Evolutionary conservation across 1,284 basidiomycete species (phyloP), one percentile per base, ranked within the genome.

Genomic region (Athelia sp.): DNA sequence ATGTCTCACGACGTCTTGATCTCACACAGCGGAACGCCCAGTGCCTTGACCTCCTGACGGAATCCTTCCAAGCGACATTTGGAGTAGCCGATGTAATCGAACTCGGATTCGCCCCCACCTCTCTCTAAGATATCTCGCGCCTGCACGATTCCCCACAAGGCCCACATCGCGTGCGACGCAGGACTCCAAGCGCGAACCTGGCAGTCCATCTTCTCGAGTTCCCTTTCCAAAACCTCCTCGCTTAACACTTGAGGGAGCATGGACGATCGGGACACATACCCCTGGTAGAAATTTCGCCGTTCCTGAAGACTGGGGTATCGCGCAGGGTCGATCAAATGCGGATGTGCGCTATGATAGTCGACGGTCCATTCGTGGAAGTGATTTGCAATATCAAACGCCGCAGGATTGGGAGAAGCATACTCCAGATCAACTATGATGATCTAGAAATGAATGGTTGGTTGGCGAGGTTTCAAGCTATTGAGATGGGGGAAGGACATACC

Each of bases 341-440:
- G 88, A 0, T 79, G 81, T 19, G 76, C 64, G 6, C 79, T 76
- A 62, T 91, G 87, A 67, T 97, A 97, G 67, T 96, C 79, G 17
- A 90, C 88, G 23, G 89, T 89, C 93, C 94, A 97, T 69, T 97
- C 94, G 63, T 91, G 85, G 69, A 96, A 97, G n/a, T n/a, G n/a
- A n/a, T n/a, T n/a, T n/a, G n/a, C n/a, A n/a, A n/a, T n/a, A n/a
- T n/a, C n/a, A n/a, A n/a, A n/a, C n/a, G n/a, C n/a, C n/a, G n/a
- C n/a, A n/a, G n/a, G n/a, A n/a, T n/a, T n/a, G n/a, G n/a, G 69
- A 0, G 84, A 78, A 9, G 93, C 91, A 62, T 97, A 98, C 70
- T 98, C 94, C 63, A 96, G 96, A 69, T 97, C 93, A 55, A 97
- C 90, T 32, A 97, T 91, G 62, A 95, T 90, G 58, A 95, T 84